Conservation (phyloP, 257 asterid species). For the Eustoma russellianum region DNA sequence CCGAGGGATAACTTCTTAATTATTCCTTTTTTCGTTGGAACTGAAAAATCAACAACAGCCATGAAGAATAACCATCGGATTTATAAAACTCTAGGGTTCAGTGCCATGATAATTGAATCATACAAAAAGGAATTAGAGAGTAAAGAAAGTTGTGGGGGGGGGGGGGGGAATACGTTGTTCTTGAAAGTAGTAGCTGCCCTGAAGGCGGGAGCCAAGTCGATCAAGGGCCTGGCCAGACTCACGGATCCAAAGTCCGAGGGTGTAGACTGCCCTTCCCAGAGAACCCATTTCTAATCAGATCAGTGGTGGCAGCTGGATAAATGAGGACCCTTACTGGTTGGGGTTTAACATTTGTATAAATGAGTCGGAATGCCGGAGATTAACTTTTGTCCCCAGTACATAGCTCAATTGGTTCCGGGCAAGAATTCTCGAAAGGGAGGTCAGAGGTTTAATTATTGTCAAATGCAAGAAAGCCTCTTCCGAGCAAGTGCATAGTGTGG, state of each 20-base stretch:
- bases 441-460: too few relatives aligned
- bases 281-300: conserved; percentile 35
- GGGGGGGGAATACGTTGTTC: conserved; percentile 78
- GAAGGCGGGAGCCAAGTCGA: conserved; percentile 97
- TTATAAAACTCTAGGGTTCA: conserved; percentile 1
- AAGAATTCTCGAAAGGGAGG: too few relatives aligned
- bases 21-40: too few relatives aligned
- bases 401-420: too few relatives aligned
- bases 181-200: conserved; percentile 73
- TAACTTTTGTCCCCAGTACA: too few relatives aligned
- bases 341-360: too few relatives aligned
- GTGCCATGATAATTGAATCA: not conserved
- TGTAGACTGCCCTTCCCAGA: conserved; percentile 69
- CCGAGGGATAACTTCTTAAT: not conserved
- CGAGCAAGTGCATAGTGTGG: too few relatives aligned
- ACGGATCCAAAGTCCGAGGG: conserved; percentile 93
- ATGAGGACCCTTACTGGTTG: too few relatives aligned
- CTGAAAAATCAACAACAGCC: not conserved
- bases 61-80: not conserved
- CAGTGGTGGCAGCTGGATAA: too few relatives aligned
- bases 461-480: too few relatives aligned
- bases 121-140: not conserved
- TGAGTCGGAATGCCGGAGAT: too few relatives aligned
- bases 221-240: conserved; percentile 98
- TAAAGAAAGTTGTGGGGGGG: not conserved